Evolutionary conservation across 306 rosid species (phyloP).

Genomic region (Oxytropis ochrocephala): DNA sequence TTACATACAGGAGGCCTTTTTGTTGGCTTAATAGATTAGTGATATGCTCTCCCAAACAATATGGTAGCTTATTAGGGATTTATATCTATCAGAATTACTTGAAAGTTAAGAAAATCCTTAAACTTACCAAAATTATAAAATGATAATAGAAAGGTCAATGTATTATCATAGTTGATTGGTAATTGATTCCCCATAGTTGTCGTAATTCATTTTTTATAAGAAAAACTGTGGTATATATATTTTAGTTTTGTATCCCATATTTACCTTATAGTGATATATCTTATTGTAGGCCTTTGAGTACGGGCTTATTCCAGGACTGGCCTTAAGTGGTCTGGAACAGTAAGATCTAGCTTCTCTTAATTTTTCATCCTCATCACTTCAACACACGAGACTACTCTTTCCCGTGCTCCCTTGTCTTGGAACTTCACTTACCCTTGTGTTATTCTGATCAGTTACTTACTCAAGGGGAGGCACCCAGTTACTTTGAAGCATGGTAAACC

Average conservation of each 20-base stretch:
- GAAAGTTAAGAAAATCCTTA: not conserved
- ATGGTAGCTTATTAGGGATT: not conserved
- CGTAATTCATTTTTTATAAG: not conserved
- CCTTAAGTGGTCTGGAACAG: constrained; percentile 85
- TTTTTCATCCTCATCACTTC: constrained; percentile 3
- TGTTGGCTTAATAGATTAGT: not conserved
- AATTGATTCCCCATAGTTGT: not conserved
- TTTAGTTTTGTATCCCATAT: constrained; percentile 5
- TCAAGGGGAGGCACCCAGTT: constrained; percentile 74
- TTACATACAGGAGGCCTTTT: not conserved
- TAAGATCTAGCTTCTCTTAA: constrained; percentile 41
- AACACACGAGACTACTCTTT: constrained; percentile 8
- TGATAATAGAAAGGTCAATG: not conserved
- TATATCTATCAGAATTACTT: not conserved
- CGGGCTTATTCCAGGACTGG: constrained; percentile 87
- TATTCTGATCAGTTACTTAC: constrained; percentile 52
- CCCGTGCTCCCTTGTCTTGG: not conserved
- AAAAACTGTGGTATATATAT: not conserved
- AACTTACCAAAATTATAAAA: not conserved
- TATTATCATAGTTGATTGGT: not conserved
- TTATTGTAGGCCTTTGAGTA: constrained; percentile 68
- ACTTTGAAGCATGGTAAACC: constrained; percentile 91
- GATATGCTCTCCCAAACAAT: not conserved
- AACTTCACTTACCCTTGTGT: constrained; percentile 18
- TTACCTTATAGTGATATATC: constrained; percentile 11